Evolutionary conservation across 768 basidiomycete genomes (phyloP), one percentile per base, ranked within the genome.

Genomic region (Phlebiopsis flavidoalba): DNA sequence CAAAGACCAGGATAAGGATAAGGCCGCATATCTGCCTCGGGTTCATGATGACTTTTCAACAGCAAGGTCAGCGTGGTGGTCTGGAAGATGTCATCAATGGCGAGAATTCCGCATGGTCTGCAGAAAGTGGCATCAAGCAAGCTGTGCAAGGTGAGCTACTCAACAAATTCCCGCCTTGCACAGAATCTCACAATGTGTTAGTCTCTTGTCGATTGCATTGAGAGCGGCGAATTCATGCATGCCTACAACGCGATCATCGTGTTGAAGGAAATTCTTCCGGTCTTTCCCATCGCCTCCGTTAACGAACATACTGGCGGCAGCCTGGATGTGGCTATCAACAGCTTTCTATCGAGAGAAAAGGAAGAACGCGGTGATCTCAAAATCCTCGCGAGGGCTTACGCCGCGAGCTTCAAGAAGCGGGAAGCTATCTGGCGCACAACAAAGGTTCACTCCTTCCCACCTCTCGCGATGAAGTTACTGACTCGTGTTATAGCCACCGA

Each of bases 241-340:
- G 91, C 98, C 57, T 95, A 96, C 73, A 99, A 99, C 70, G 83
- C 93, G n/a, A 91, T 98, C 73, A 84, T 95, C 43, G 87, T 99
- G 31, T 79, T 97, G 64, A 93, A 95, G 69, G 93, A 97, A 71
- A 84, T 98, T 21, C 80, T 95, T 33, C 88, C 91, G 0, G 88
- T 92, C 53, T 97, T 97, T 75, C 96, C 96, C 26, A 69, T 90
- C 10, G 82, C 85, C 17, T 74, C 83, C 11, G 83, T 87, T 36
- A 70, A 74, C 43, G 75, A 75, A 48, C 81, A 79, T 57, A 76
- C 78, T 26, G 91, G 88, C 12, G 67, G 76, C 10, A 74, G 72
- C 45, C 79, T 93, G 48, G 81, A 86, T 64, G 72, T 71, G 21
- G 82, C 84, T 5, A 82, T 95, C 64, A 81, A 88, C 65, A 78